Base-by-base conservation (phyloP, 306 rosid species). In the Styphnolobium japonicum region DNA sequence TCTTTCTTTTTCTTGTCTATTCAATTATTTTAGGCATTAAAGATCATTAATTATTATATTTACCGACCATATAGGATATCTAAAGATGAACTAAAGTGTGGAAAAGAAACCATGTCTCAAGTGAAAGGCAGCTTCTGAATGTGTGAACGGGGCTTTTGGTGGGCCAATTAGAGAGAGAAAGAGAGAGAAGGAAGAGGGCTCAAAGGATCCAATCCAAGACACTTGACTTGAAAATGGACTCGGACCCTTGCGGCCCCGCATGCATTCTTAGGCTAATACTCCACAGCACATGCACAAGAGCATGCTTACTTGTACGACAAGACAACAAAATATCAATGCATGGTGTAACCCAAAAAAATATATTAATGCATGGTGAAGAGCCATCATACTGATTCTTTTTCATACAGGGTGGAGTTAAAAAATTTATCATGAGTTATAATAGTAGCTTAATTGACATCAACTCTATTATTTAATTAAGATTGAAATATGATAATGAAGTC, bases 111-210 rank as follows among this genome's bases (percentile, higher is more conserved):
- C 23, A 67, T 23, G 36, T 15, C 33, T 48, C 7, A 37, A 60
- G 5, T 11, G 65, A 22, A 60, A 46, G 42, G 45, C 39, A 27
- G 49, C 6, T 33, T 15, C 43, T 31, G 67, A 53, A 64, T 25
- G 80, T 66, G 80, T 81, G 81, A 74, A 81, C 29, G 21, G 16
- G 63, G 70, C 63, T 67, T 74, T 66, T 74, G 80, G 85, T 81
- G 81, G 85, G 81, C 64, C 42, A 39, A 34, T 37, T 23, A 10
- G 43, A 40, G n/a, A 45, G 18, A 23, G 55, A 16, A 40, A 10
- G 43, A 40, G n/a, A 45, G 18, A 23, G 55, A 16, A 40, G 9
- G 4, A 43, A 39, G 57, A 63, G 61, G 51, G 48, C 49, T 7
- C 29, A 63, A 51, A 63, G 69, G 69, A 36, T 80, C 73, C 67